Evolutionary conservation across 345 rosid species (phyloP).

Genomic region (Gossypium anomalum): DNA sequence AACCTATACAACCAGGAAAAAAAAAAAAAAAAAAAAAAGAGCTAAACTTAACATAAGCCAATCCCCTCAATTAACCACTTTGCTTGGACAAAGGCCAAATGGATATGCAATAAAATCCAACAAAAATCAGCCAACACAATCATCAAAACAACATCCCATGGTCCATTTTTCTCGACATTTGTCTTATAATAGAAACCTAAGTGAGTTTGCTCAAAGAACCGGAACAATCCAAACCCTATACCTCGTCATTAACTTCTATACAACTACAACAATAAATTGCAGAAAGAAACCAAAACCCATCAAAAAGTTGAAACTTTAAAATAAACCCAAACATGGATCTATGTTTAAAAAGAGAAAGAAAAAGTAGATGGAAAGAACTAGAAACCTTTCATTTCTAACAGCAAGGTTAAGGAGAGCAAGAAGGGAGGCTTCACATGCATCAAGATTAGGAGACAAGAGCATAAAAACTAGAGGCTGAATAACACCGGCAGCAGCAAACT

Average conservation of each 20-base stretch:
- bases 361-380: background rate
- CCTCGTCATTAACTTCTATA: background rate
- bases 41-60: background rate
- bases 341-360: background rate
- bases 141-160: background rate
- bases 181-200: background rate
- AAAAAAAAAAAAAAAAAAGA: background rate
- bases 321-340: constrained; percentile 14
- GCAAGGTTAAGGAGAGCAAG: constrained; percentile 80
- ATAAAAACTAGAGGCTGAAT: constrained; percentile 61
- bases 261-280: background rate
- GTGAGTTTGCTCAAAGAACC: background rate
- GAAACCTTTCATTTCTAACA: constrained; percentile 58
- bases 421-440: constrained; percentile 67
- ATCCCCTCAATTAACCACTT: background rate
- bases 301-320: background rate
- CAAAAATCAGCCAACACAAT: background rate
- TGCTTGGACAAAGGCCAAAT: background rate
- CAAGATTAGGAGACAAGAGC: constrained; percentile 52
- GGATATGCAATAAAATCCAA: constrained; percentile 4
- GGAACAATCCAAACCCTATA: background rate
- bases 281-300: background rate
- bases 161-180: background rate
- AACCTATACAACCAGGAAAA: background rate
- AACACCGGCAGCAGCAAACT: constrained; percentile 65